Evolutionary conservation across 2,329 filamentous ascomycete genomes (phyloP).

Genomic region (Neofusicoccum umdonicola): DNA sequence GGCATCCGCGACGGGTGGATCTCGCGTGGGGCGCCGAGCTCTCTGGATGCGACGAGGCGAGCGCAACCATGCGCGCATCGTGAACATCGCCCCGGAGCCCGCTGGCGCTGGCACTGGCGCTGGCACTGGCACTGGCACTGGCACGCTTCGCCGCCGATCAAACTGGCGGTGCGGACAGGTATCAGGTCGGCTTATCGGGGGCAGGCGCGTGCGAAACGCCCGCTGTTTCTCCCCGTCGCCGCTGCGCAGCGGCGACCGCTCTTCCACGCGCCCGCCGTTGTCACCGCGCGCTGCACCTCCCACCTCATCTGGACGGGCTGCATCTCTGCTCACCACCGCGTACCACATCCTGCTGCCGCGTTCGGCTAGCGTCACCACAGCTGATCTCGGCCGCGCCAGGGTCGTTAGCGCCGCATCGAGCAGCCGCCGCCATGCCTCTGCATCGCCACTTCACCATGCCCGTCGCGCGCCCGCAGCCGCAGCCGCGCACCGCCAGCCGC

Average conservation of each 20-base stretch:
- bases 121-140: neutral
- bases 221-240: neutral
- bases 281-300: neutral
- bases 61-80: neutral
- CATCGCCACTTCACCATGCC: conserved; percentile 12
- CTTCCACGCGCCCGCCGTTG: neutral
- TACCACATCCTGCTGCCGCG: neutral
- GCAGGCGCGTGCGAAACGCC: neutral
- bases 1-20: too few species aligned
- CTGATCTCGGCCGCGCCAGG: neutral
- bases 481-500: conserved; percentile 28
- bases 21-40: neutral
- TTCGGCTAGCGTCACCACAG: conserved; percentile 10
- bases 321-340: neutral
- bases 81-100: neutral
- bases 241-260: neutral
- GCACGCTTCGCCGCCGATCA: neutral
- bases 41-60: neutral
- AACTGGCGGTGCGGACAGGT: neutral
- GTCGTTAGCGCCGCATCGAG: neutral
- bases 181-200: neutral
- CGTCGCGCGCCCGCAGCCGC: neutral
- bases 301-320: neutral
- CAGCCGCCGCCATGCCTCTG: conserved; percentile 2
- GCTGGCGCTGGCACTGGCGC: too few species aligned